These are phyloP conservation scores for Eucalyptus dawsonii DNA, from an alignment of 345 rosid genomes.

Conservation along the genomic window DNA sequence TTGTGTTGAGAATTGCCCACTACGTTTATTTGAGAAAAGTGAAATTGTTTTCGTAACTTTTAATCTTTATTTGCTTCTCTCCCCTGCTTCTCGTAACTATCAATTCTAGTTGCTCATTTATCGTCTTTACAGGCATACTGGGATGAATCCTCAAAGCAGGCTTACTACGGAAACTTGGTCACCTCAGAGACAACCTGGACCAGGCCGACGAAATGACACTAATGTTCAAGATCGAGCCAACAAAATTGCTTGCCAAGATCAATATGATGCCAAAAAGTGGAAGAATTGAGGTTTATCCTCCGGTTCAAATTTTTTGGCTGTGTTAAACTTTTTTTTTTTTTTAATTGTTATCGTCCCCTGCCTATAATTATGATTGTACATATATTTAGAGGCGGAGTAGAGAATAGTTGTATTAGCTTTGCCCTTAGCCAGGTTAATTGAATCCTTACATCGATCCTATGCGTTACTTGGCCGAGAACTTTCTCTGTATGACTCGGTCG, in stretches of 20 bases:
- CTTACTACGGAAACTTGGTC: conserved; percentile 43
- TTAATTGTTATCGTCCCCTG: neutral
- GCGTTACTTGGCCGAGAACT: neutral
- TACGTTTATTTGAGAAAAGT: neutral
- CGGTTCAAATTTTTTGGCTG: neutral
- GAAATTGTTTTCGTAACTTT: neutral
- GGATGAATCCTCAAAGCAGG: conserved; percentile 51
- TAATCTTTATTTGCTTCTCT: neutral
- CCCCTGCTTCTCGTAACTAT: neutral
- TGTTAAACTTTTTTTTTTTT: neutral
- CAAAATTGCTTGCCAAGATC: neutral
- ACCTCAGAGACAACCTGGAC: conserved; percentile 61
- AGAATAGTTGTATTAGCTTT: neutral
- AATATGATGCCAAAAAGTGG: neutral
- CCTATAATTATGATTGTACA: neutral
- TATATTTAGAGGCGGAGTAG: neutral
- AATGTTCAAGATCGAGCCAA: neutral
- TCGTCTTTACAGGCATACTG: conserved; percentile 26
- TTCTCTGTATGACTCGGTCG: neutral
- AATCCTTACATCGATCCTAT: neutral
- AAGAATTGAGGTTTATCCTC: neutral
- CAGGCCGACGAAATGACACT: conserved; percentile 24
- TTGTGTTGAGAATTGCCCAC: neutral
- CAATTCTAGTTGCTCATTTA: neutral
- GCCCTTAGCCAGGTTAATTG: neutral